Conservation (phyloP, 352 stramenopile species). For the Globisporangium parvum region DNA sequence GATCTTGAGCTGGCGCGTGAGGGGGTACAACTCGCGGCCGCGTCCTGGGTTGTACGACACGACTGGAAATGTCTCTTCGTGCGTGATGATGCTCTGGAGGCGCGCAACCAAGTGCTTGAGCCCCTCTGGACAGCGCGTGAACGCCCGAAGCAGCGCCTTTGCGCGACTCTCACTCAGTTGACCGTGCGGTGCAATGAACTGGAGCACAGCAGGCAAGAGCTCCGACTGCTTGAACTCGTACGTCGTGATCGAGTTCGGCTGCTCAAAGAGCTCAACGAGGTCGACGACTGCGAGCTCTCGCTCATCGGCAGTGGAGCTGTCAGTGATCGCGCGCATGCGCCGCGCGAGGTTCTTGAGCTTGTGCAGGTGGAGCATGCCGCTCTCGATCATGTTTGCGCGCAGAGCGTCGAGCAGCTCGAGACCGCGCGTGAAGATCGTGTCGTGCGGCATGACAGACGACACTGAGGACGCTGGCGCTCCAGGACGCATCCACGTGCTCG, state of each 20-base stretch:
- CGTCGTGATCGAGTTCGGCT: slow-evolving; percentile 70
- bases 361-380: slow-evolving; percentile 68
- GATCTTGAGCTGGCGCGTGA: slow-evolving; percentile 70
- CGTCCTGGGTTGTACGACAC: slow-evolving; percentile 59
- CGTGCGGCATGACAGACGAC: slow-evolving; percentile 5
- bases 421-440: slow-evolving; percentile 54
- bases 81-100: slow-evolving; percentile 71
- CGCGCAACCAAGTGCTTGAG: slow-evolving; percentile 53
- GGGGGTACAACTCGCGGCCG: slow-evolving; percentile 66
- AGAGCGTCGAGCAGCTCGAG: slow-evolving; percentile 48
- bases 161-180: slow-evolving; percentile 30
- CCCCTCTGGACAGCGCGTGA: slow-evolving; percentile 36
- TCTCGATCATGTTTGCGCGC: slow-evolving; percentile 64
- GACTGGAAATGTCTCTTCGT: slow-evolving; percentile 62
- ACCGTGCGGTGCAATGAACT: slow-evolving; percentile 34
- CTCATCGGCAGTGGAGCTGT: slow-evolving; percentile 18
- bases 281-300: slow-evolving; percentile 58
- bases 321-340: slow-evolving; percentile 42
- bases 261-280: slow-evolving; percentile 71
- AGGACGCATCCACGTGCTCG: slow-evolving; percentile 24
- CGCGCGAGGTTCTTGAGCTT: slow-evolving; percentile 66
- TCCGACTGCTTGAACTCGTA: slow-evolving; percentile 84
- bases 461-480: slow-evolving; percentile 10
- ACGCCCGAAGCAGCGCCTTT: slow-evolving; percentile 31
- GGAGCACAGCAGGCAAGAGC: slow-evolving; percentile 55